Conservation (phyloP, 192 early-diverging fungal species). For the Dissophora ornata region DNA sequence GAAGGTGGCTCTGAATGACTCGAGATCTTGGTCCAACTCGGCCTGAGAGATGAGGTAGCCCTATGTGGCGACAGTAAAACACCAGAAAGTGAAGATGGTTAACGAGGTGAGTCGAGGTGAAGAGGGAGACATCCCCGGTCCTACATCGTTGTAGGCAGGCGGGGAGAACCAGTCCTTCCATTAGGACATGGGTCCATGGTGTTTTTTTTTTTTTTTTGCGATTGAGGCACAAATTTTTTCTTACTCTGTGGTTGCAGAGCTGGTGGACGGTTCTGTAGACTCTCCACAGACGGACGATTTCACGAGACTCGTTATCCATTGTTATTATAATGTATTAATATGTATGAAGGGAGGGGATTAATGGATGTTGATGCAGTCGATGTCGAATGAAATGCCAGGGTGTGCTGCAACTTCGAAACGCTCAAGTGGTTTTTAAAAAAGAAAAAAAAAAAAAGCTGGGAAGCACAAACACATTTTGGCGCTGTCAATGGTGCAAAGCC, state of each 20-base stretch:
- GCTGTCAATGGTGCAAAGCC: too few relatives aligned
- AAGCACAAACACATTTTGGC: background rate
- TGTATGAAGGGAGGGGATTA: background rate
- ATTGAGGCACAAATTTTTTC: conserved; percentile 6
- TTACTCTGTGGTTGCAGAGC: conserved; percentile 88
- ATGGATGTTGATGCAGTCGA: background rate
- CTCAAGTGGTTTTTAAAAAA: background rate
- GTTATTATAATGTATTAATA: conserved; percentile 6
- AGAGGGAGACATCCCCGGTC: too few relatives aligned
- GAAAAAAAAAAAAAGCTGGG: conserved; percentile 20
- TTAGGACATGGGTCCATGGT: too few relatives aligned
- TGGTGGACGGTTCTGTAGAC: conserved; percentile 91
- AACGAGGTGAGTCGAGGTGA: too few relatives aligned
- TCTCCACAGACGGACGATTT: conserved; percentile 81
- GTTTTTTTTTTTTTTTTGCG: background rate
- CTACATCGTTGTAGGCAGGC: too few relatives aligned
- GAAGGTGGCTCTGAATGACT: conserved; percentile 78
- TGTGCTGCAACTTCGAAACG: too few relatives aligned
- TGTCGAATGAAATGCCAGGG: too few relatives aligned
- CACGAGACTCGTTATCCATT: conserved; percentile 61
- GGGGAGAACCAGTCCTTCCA: too few relatives aligned
- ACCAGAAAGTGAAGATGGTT: too few relatives aligned
- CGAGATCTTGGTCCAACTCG: conserved; percentile 87
- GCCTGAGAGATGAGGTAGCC: conserved; percentile 84
- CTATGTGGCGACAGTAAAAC: conserved; percentile 46